phyloP scores from a whole-genome alignment of 495 filamentous ascomycete genomes.

The Podospora didyma region DNA sequence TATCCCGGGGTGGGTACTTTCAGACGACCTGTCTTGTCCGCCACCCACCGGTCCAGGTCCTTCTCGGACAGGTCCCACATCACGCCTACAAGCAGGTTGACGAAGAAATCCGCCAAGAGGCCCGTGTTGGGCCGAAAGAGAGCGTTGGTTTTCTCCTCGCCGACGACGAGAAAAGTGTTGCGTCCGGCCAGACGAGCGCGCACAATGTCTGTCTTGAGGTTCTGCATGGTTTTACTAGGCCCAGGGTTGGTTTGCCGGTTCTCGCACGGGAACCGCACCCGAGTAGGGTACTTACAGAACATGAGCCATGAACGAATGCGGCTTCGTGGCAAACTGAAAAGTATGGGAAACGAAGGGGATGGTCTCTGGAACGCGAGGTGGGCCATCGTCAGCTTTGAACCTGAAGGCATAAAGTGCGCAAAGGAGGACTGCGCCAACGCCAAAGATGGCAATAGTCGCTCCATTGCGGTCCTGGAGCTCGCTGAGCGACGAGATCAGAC shows the following conservation, averaged over 20 bases:
- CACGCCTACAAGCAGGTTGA: neutral
- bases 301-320: neutral
- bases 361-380: neutral
- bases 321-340: neutral
- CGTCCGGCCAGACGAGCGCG: slow-evolving; percentile 2
- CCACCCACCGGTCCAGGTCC: neutral
- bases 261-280: neutral
- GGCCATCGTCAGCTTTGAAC: neutral
- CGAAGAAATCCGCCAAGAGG: neutral
- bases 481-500: no score
- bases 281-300: neutral
- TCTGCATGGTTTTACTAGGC: slow-evolving; percentile 6
- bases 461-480: no score
- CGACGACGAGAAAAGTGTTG: neutral
- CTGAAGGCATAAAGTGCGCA: neutral
- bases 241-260: neutral
- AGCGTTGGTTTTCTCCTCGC: slow-evolving; percentile 3
- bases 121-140: slow-evolving; percentile 4
- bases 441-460: no score
- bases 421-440: no score
- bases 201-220: slow-evolving; percentile 3
- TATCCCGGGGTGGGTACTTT: slow-evolving; percentile 1
- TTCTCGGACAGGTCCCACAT: neutral
- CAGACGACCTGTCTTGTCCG: neutral
- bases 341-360: neutral